Evolutionary conservation across 176 grass and related monocot genomes (phyloP).

Genomic region (Oropetium thomaeum): DNA sequence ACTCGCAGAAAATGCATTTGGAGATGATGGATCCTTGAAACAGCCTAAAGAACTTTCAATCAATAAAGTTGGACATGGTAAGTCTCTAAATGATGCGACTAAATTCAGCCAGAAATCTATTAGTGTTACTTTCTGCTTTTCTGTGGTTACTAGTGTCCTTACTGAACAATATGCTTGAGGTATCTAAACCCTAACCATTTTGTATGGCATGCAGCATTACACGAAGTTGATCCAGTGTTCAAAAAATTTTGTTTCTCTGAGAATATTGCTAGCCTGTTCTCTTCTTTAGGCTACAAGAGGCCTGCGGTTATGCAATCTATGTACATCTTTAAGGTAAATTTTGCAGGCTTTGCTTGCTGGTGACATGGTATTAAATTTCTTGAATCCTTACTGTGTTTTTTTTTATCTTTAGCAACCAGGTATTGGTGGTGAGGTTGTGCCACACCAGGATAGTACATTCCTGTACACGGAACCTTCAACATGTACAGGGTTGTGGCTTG

Average conservation of each 20-base stretch:
- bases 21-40: constrained; percentile 80
- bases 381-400: constrained; percentile 3
- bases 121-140: neutral
- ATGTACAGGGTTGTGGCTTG: constrained; percentile 94
- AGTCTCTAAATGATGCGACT: constrained; percentile 9
- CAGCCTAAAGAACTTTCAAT: constrained; percentile 94
- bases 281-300: constrained; percentile 80
- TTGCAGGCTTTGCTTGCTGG: neutral
- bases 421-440: constrained; percentile 94
- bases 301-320: constrained; percentile 88
- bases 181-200: constrained; percentile 5
- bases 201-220: constrained; percentile 62
- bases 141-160: neutral
- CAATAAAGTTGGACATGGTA: constrained; percentile 97
- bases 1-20: constrained; percentile 81
- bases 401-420: constrained; percentile 73
- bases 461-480: constrained; percentile 73
- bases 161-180: neutral
- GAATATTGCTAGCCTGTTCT: constrained; percentile 57
- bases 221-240: constrained; percentile 92
- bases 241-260: constrained; percentile 60
- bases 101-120: constrained; percentile 19
- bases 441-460: constrained; percentile 95
- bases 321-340: constrained; percentile 97
- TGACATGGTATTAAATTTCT: neutral